Evolutionary conservation across 306 rosid genomes (phyloP).

Genomic region (Lotus japonicus): DNA sequence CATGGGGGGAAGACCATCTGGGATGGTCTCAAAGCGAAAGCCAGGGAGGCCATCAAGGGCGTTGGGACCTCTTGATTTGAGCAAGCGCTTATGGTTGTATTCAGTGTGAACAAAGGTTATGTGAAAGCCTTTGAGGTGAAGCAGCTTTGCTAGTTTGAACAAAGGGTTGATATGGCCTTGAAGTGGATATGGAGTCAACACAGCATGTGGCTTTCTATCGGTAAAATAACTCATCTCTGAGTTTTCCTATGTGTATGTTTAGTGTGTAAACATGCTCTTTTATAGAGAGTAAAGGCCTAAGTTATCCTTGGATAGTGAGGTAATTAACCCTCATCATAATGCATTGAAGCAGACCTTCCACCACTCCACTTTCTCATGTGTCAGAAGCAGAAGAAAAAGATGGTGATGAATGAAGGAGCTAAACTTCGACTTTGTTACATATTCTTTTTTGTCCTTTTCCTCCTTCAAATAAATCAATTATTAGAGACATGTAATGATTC

Average conservation of each 20-base stretch:
- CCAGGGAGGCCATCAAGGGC: conserved; percentile 4
- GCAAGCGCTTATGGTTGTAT: conserved; percentile 7
- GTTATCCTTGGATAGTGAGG: too few relatives aligned
- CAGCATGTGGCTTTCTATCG: conserved; percentile 35
- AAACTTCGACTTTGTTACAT: too few relatives aligned
- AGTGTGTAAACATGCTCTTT: background rate
- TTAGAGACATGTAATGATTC: too few relatives aligned
- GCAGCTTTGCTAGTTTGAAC: conserved; percentile 5
- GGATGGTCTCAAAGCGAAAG: conserved; percentile 12
- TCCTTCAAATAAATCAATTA: too few relatives aligned
- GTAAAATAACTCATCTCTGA: conserved; percentile 28
- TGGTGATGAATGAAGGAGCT: too few relatives aligned
- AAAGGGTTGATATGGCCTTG: conserved; percentile 25
- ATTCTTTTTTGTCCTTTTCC: too few relatives aligned
- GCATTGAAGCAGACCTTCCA: too few relatives aligned
- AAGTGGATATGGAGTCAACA: conserved; percentile 16
- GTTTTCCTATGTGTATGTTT: background rate
- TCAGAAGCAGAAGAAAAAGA: too few relatives aligned
- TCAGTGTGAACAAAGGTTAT: conserved; percentile 18
- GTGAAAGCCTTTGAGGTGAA: conserved; percentile 19
- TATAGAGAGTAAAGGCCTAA: too few relatives aligned
- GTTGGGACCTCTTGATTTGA: background rate
- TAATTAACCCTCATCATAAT: too few relatives aligned
- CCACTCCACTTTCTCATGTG: too few relatives aligned
- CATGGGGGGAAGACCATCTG: conserved; percentile 12